These are phyloP conservation scores for Ogataea glucozyma DNA, from an alignment of 805 yeast species.

Conservation along the genomic window DNA sequence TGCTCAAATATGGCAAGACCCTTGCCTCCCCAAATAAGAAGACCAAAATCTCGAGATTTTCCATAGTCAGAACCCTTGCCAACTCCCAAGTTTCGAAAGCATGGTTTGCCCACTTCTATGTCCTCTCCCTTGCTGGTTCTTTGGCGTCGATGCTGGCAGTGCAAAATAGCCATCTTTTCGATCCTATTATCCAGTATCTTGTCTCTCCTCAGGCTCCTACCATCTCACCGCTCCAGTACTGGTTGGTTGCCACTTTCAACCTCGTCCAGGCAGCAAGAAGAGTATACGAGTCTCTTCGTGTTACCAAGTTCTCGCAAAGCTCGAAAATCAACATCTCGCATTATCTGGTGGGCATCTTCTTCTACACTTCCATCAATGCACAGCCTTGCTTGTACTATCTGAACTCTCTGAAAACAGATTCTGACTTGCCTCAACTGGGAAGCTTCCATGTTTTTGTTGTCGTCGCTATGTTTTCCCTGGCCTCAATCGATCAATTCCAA, in stretches of 20 bases:
- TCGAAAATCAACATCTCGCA: slow-evolving; percentile 67
- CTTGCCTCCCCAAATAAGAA: slow-evolving; percentile 10
- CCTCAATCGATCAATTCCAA: slow-evolving; percentile 47
- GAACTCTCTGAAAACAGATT: neutral
- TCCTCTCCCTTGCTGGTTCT: slow-evolving; percentile 31
- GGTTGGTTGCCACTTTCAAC: slow-evolving; percentile 21
- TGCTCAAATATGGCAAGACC: slow-evolving; percentile 50
- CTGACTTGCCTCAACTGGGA: neutral
- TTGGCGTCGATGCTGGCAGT: neutral
- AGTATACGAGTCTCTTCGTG: slow-evolving; percentile 50
- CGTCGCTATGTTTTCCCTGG: slow-evolving; percentile 30
- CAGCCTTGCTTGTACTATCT: slow-evolving; percentile 27
- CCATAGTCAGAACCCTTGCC: neutral
- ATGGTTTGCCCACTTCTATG: slow-evolving; percentile 65
- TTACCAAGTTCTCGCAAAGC: slow-evolving; percentile 46
- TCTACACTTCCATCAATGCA: slow-evolving; percentile 51
- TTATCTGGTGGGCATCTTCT: slow-evolving; percentile 63
- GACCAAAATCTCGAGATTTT: neutral
- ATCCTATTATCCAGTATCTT: neutral
- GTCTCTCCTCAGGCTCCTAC: slow-evolving; percentile 5
- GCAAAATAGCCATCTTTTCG: neutral
- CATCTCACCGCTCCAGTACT: slow-evolving; percentile 6
- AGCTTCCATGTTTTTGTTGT: neutral
- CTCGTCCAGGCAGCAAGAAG: slow-evolving; percentile 59
- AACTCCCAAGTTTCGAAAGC: slow-evolving; percentile 55